Evolutionary conservation across 2,329 filamentous ascomycete genomes (phyloP).

Genomic region (Bipolaris gigantea): DNA sequence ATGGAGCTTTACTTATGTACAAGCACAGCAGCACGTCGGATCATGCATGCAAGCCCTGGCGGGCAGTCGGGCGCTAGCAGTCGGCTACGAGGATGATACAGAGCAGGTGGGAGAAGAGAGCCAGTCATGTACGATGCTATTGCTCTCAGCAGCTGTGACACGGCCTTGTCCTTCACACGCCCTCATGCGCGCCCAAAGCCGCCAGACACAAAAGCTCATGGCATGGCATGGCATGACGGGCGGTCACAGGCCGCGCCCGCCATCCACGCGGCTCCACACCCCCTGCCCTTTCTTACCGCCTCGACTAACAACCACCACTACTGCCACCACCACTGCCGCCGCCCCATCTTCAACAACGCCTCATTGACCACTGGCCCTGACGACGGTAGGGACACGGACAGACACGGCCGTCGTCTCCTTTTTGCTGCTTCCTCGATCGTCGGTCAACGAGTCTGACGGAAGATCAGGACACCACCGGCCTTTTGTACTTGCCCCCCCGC

Average conservation of each 20-base stretch:
- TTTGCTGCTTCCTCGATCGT: too few relatives aligned
- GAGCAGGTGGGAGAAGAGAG: slow-evolving; percentile 5
- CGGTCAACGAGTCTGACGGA: too few relatives aligned
- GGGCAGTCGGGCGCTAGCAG: slow-evolving; percentile 13
- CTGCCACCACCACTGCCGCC: background rate
- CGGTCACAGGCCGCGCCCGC: background rate
- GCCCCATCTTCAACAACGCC: too few relatives aligned
- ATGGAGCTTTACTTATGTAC: slow-evolving; percentile 20
- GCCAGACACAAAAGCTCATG: slow-evolving; percentile 1
- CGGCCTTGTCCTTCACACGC: slow-evolving; percentile 6
- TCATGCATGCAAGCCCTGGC: slow-evolving; percentile 14
- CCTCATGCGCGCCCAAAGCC: slow-evolving; percentile 15
- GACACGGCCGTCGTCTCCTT: too few relatives aligned
- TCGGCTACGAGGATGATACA: slow-evolving; percentile 10
- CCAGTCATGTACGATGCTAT: slow-evolving; percentile 13
- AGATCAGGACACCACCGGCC: too few relatives aligned
- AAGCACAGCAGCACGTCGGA: slow-evolving; percentile 12
- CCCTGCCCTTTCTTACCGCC: slow-evolving; percentile 15
- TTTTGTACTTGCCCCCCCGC: slow-evolving; percentile 6
- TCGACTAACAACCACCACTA: background rate
- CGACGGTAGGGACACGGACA: background rate
- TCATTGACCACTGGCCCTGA: too few relatives aligned
- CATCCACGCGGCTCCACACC: slow-evolving; percentile 11
- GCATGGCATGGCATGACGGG: background rate
- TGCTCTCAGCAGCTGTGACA: slow-evolving; percentile 5